These are phyloP conservation scores for Drechslera avenae DNA, from an alignment of 2,329 filamentous ascomycete species.

Conservation along the genomic window DNA sequence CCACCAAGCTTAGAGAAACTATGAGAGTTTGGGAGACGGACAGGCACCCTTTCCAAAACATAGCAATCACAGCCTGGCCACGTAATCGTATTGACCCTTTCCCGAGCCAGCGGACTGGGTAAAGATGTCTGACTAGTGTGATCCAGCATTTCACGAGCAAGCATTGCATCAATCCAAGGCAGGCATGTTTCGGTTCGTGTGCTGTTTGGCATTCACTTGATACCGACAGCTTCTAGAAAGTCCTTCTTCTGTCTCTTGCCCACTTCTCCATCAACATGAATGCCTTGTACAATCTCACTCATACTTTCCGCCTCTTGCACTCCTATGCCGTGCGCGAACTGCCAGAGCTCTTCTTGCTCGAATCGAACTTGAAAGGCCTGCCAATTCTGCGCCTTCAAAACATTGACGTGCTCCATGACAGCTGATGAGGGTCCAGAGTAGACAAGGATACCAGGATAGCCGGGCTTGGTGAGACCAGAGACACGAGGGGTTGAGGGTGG, in stretches of 20 bases:
- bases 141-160: too few relatives aligned
- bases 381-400: conserved; percentile 53
- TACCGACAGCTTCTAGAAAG: conserved; percentile 43
- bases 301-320: conserved; percentile 53
- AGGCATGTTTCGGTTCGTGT: too few relatives aligned
- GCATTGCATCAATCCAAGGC: too few relatives aligned
- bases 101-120: too few relatives aligned
- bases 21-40: too few relatives aligned
- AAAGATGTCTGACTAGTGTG: too few relatives aligned
- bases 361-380: conserved; percentile 53
- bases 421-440: conserved; percentile 48
- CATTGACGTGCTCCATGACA: conserved; percentile 51
- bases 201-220: conserved; percentile 31
- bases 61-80: too few relatives aligned
- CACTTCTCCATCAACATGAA: conserved; percentile 27
- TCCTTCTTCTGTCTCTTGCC: conserved; percentile 27
- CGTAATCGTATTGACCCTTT: too few relatives aligned
- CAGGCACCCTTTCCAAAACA: too few relatives aligned
- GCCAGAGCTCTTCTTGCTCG: conserved; percentile 48
- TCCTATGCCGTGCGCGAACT: conserved; percentile 47
- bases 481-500: conserved; percentile 34
- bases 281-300: conserved; percentile 50
- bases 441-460: conserved; percentile 53
- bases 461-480: conserved; percentile 54
- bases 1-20: too few relatives aligned